phyloP scores from a whole-genome alignment of 1,284 basidiomycete genomes.

The Coniferiporia sulphurascens region DNA sequence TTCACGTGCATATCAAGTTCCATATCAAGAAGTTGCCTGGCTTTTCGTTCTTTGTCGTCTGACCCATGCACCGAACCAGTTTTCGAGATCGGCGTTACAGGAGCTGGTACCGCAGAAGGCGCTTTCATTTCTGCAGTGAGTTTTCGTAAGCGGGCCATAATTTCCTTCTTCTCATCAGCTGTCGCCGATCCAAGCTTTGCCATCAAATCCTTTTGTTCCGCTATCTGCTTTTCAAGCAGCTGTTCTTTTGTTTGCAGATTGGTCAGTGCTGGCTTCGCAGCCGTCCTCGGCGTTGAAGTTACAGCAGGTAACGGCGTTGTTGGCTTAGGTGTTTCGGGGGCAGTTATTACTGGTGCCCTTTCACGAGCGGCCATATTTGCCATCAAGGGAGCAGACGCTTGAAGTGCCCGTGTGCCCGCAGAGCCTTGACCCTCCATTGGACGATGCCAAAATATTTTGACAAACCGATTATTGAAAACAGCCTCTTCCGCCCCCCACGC shows the following conservation, averaged over 20 bases:
- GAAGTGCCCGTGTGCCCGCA: conserved; percentile 67
- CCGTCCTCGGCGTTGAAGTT: conserved; percentile 26
- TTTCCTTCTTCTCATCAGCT: conserved; percentile 72
- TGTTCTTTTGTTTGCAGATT: conserved; percentile 70
- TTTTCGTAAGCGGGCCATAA: conserved; percentile 75
- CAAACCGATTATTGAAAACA: conserved; percentile 90
- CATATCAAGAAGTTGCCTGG: conserved; percentile 66
- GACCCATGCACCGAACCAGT: conserved; percentile 26
- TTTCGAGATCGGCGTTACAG: conserved; percentile 29
- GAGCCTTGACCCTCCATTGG: conserved; percentile 86
- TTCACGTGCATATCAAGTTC: conserved; percentile 62
- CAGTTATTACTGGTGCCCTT: conserved; percentile 21
- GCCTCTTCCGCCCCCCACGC: conserved; percentile 94
- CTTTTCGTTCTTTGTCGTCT: conserved; percentile 45
- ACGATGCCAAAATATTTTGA: conserved; percentile 91
- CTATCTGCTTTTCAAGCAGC: conserved; percentile 77
- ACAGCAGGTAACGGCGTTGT: conserved; percentile 23
- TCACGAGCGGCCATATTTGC: conserved; percentile 47
- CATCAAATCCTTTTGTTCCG: conserved; percentile 88
- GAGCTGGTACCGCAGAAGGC: conserved; percentile 24
- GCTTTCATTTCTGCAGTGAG: conserved; percentile 77
- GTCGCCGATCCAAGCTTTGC: conserved; percentile 60
- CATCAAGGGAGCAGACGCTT: conserved; percentile 69
- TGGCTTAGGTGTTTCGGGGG: conserved; percentile 26
- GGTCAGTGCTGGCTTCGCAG: conserved; percentile 31